Conservation (phyloP, 805 yeast genomes). For the Barnettozyma salicaria region DNA sequence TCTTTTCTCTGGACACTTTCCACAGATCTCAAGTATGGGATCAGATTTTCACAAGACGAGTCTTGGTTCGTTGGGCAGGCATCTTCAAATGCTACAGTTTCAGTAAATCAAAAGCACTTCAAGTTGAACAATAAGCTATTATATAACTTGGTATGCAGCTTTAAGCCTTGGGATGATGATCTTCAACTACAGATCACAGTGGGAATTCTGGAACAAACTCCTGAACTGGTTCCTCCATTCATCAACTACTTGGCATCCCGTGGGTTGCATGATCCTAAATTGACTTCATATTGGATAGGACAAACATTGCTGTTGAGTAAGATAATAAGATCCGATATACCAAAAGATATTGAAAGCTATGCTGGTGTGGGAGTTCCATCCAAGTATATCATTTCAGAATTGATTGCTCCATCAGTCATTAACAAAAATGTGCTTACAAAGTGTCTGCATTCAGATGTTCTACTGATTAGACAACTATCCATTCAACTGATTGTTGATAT, state of each 20-base stretch:
- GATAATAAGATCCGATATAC: conserved; percentile 52
- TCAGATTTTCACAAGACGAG: conserved; percentile 39
- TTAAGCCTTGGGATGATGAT: conserved; percentile 80
- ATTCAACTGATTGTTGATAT: conserved; percentile 52
- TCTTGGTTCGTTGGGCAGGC: conserved; percentile 40
- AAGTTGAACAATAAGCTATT: conserved; percentile 63
- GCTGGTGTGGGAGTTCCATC: conserved; percentile 30
- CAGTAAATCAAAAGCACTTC: conserved; percentile 46
- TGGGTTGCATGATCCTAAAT: conserved; percentile 72
- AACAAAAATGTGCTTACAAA: conserved; percentile 52
- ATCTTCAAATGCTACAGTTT: conserved; percentile 27
- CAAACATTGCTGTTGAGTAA: conserved; percentile 56
- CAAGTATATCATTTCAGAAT: conserved; percentile 40
- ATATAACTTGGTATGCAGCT: conserved; percentile 50
- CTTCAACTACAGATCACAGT: conserved; percentile 52
- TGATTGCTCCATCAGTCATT: conserved; percentile 58
- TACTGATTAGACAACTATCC: conserved; percentile 56
- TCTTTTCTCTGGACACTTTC: conserved; percentile 44
- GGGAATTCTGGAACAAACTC: conserved; percentile 43
- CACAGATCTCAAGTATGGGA: conserved; percentile 45
- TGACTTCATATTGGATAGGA: conserved; percentile 80
- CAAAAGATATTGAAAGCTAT: conserved; percentile 31
- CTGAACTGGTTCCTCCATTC: conserved; percentile 74
- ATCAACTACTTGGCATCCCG: conserved; percentile 51
- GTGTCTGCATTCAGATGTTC: conserved; percentile 45